These are phyloP conservation scores for Colletotrichum aenigma DNA, from an alignment of 2,329 filamentous ascomycete genomes.

Conservation along the genomic window DNA sequence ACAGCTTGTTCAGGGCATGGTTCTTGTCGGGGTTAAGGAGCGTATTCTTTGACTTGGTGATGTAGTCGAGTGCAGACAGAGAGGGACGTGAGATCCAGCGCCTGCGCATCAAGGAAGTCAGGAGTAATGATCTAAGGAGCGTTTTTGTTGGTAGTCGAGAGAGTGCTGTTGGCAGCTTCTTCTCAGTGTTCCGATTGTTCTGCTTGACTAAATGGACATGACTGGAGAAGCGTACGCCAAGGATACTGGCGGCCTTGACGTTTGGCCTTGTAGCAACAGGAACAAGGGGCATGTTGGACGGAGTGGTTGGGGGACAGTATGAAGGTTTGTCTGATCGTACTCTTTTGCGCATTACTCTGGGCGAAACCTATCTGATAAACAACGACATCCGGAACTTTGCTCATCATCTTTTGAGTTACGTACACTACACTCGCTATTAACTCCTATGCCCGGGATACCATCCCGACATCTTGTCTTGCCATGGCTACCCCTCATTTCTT, in stretches of 20 bases:
- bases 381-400: background rate
- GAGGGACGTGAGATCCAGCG: background rate
- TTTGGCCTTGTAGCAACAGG: background rate
- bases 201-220: background rate
- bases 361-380: background rate
- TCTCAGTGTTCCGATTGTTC: background rate
- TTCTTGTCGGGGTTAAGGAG: constrained; percentile 76
- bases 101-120: background rate
- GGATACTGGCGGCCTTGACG: background rate
- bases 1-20: constrained; percentile 67
- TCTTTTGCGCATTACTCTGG: background rate
- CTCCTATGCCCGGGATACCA: background rate
- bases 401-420: background rate
- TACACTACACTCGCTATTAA: background rate
- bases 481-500: background rate
- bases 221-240: background rate
- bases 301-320: background rate
- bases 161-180: background rate
- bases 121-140: background rate
- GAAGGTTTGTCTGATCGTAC: background rate
- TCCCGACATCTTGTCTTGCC: background rate
- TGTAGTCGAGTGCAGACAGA: background rate
- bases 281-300: background rate
- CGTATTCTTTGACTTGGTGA: background rate
- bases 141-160: background rate